Conservation (phyloP, 495 filamentous ascomycete species). For the Penicillium bovifimosum region DNA sequence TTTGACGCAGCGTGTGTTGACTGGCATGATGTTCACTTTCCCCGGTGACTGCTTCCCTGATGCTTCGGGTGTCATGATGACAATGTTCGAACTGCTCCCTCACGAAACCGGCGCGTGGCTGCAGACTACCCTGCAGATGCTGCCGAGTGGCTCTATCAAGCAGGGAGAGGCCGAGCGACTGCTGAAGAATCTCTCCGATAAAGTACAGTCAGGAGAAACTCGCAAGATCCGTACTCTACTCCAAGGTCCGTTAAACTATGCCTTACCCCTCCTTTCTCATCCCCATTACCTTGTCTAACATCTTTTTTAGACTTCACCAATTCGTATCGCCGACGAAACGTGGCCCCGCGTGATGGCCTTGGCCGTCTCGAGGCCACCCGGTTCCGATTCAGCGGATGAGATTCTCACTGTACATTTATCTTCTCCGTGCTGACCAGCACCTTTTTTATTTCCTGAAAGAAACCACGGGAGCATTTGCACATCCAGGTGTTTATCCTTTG, state of each 20-base stretch:
- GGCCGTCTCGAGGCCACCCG: conserved; percentile 76
- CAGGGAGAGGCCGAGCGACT: conserved; percentile 57
- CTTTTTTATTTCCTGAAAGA: neutral
- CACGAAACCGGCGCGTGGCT: conserved; percentile 72
- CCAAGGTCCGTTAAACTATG: conserved; percentile 48
- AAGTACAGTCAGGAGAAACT: conserved; percentile 65
- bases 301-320: conserved; percentile 73
- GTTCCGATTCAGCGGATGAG: conserved; percentile 72
- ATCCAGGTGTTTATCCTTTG: conserved; percentile 17
- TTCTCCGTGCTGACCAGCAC: conserved; percentile 7
- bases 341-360: conserved; percentile 87
- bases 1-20: conserved; percentile 78
- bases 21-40: conserved; percentile 98
- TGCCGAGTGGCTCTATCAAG: conserved; percentile 76
- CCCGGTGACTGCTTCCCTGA: conserved; percentile 91
- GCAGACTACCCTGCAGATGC: conserved; percentile 70
- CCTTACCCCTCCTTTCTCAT: neutral
- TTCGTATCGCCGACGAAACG: conserved; percentile 84
- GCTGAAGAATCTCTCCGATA: conserved; percentile 58
- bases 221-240: conserved; percentile 77
- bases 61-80: conserved; percentile 84
- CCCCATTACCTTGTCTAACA: conserved; percentile 5
- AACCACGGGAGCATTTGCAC: conserved; percentile 24
- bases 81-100: conserved; percentile 81
- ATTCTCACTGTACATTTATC: conserved; percentile 20